Base-by-base conservation (phyloP, 768 basidiomycete species). In the Xerocomellus chrysenteron region DNA sequence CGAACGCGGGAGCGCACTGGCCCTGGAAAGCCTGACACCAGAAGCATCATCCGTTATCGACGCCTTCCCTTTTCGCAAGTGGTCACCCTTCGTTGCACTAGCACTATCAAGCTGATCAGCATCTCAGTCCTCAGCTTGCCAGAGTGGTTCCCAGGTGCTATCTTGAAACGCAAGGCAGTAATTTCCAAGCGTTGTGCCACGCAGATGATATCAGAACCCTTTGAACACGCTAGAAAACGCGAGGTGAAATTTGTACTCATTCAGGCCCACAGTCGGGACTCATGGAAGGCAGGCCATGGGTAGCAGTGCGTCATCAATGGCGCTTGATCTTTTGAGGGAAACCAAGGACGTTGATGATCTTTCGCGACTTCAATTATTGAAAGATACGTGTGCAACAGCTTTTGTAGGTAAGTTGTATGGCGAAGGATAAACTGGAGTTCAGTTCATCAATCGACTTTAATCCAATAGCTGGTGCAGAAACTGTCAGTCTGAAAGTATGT, bases 1-100 rank as follows among this genome's bases (percentile, higher is more conserved):
- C 5, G 73, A 78, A 37, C 62, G 66, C 12, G 75, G 75, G 5
- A 40, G 70, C 5, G 3, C 28, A 10, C 17, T 68, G 14, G 55
- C 62, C 1, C 17, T 69, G 40, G 55, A 47, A 44, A 21, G 35
- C 6, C 32, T 65, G 5, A 58, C 57, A n/a, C 68, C 63, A 5
- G 65, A 65, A 32, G 7, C 11, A 5, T 50, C 63, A 33, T 54
- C 54, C 13, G 24, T 65, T n/a, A 9, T 65, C 12, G 66, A 43
- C 1, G 52, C 60, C 11, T 70, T 70, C 35, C 61, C 67, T 19
- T 70, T 68, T 19, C 10, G 68, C 46, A 40, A 57, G 66, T 56
- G 1, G 13, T 48, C 13, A 5, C 19, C 0, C 11, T 24, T 19
- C 30, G 4, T 21, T 32, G 9, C 10, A n/a, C 2, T 12, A 7